Conservation (phyloP, 225 moss, liverwort and hornwort genomes). For the Physcomitrellopsis africana region DNA sequence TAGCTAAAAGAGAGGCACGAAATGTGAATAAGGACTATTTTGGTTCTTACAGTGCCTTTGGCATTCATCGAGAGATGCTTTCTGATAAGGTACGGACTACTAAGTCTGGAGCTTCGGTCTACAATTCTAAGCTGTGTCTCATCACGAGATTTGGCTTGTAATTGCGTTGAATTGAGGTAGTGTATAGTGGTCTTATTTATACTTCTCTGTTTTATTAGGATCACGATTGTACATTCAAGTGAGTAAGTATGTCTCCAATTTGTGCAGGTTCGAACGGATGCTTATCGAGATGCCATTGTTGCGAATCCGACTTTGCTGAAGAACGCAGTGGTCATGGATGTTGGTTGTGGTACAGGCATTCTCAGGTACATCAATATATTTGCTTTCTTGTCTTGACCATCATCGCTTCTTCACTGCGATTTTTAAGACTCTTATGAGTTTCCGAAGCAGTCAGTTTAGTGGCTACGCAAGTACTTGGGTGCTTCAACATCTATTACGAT, state of each 20-base stretch:
- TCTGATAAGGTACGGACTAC: conserved; percentile 65
- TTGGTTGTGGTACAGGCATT: conserved; percentile 87
- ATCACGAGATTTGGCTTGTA: background rate
- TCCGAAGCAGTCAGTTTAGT: conserved; percentile 8
- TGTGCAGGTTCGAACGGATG: conserved; percentile 77
- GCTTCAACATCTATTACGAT: conserved; percentile 6
- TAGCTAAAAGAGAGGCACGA: conserved; percentile 66
- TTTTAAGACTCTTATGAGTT: background rate
- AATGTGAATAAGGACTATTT: conserved; percentile 86
- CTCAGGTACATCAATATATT: conserved; percentile 56
- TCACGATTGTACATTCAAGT: background rate
- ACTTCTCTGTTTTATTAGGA: background rate
- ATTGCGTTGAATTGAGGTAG: background rate
- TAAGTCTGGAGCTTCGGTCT: background rate
- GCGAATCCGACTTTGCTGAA: conserved; percentile 74
- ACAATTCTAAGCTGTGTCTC: background rate
- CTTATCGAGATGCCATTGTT: conserved; percentile 74
- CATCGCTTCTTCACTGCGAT: background rate
- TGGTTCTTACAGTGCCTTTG: conserved; percentile 83
- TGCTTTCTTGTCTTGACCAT: conserved; percentile 13
- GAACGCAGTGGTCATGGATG: conserved; percentile 80
- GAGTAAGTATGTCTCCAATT: background rate
- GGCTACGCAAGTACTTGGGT: background rate
- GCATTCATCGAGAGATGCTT: conserved; percentile 89
- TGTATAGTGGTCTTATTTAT: background rate